A percentile compares a stretch with the other conserved stretches of the same genome.
Evolutionary conservation across 805 yeast species (phyloP).

Genomic region (Ogataea glucozyma): DNA sequence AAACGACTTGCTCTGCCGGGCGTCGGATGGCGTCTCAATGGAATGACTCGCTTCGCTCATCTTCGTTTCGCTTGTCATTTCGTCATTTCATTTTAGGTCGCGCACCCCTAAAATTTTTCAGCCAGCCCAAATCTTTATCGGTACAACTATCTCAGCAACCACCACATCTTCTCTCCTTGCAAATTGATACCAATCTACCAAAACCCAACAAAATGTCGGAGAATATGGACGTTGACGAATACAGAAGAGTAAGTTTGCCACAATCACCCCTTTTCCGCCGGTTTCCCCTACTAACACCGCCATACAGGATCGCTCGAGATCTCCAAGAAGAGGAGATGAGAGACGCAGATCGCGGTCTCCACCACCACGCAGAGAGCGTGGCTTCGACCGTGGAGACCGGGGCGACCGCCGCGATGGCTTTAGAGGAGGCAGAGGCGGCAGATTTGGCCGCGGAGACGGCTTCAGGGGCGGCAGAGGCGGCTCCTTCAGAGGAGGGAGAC

Average conservation of each 20-base stretch:
- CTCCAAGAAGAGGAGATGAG: constrained; percentile 33
- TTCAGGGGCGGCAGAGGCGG: constrained; percentile 7
- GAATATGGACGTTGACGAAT: constrained; percentile 63
- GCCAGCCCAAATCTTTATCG: neutral
- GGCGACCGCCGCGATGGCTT: constrained; percentile 22
- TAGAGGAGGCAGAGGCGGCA: constrained; percentile 21
- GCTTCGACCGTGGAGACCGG: constrained; percentile 9
- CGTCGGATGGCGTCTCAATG: neutral
- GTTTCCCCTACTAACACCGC: neutral
- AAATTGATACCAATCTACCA: no score
- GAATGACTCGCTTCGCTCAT: neutral
- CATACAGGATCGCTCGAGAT: constrained; percentile 35
- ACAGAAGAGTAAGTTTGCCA: constrained; percentile 53
- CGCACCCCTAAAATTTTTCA: constrained; percentile 8
- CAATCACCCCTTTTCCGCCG: no score
- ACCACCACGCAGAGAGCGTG: constrained; percentile 24
- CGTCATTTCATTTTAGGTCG: neutral
- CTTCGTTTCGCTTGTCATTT: neutral
- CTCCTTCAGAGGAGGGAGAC: constrained; percentile 2
- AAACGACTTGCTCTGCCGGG: no score
- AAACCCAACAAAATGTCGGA: constrained; percentile 44
- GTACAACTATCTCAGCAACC: neutral
- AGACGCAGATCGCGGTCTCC: constrained; percentile 37
- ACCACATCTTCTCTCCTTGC: neutral
- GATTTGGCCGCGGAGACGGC: constrained; percentile 12